phyloP scores from a whole-genome alignment of 2,329 filamentous ascomycete species.

The Fusarium brachygibbosum region DNA sequence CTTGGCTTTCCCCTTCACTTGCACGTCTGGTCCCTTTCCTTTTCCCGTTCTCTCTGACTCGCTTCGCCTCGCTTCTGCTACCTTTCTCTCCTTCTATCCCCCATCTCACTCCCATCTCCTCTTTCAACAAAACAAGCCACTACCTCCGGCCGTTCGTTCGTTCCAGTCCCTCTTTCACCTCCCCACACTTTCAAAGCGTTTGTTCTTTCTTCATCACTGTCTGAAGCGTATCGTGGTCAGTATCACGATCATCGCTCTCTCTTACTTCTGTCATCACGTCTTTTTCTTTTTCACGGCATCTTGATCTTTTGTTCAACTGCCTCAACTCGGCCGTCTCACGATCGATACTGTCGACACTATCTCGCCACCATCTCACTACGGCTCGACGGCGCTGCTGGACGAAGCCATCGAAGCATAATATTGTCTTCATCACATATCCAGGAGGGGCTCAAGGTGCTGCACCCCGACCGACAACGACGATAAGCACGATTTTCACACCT shows the following conservation, averaged over 20 bases:
- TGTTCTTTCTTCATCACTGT: constrained; percentile 38
- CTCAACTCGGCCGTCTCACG: constrained; percentile 24
- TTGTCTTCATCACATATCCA: background rate
- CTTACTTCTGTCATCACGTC: constrained; percentile 37
- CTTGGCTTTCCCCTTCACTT: constrained; percentile 38
- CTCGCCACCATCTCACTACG: constrained; percentile 4
- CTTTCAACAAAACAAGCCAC: constrained; percentile 59
- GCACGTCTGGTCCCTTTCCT: constrained; percentile 39
- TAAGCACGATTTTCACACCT: constrained; percentile 26
- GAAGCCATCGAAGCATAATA: constrained; percentile 20
- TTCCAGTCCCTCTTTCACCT: constrained; percentile 59
- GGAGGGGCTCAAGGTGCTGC: constrained; percentile 12
- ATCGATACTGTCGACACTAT: constrained; percentile 7
- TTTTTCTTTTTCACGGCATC: constrained; percentile 34
- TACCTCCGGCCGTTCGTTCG: constrained; percentile 55
- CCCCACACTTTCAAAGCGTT: constrained; percentile 49
- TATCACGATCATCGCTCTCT: constrained; percentile 38
- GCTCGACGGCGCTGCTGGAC: constrained; percentile 31
- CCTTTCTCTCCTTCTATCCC: constrained; percentile 41
- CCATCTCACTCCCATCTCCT: constrained; percentile 50
- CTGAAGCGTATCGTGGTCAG: constrained; percentile 41
- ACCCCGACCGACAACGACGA: constrained; percentile 6
- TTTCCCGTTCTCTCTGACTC: constrained; percentile 47
- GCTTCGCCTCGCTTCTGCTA: constrained; percentile 45
- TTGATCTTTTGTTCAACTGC: constrained; percentile 39